Base-by-base conservation (phyloP, 1,139 yeast genomes). In the Spathaspora sp. region DNA sequence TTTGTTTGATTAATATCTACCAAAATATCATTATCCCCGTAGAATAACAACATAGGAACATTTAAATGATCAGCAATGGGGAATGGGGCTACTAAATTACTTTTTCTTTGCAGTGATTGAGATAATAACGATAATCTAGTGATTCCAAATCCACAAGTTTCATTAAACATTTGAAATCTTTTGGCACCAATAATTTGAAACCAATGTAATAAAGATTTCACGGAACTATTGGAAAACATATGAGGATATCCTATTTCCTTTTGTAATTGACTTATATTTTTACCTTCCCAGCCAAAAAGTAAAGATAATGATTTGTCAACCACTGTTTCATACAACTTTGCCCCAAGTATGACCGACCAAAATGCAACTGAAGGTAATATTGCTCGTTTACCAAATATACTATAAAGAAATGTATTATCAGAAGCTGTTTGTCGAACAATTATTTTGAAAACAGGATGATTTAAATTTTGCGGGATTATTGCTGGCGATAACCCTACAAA, bases 11-110 rank as follows among this genome's bases (percentile, higher is more conserved):
- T 67, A 9, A 64, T 75, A 46, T 72, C 74, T 55, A 82, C 65
- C 54, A 72, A 54, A 54, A 76, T 54, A 60, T 69, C 69, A 57
- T 67, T 43, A 71, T 76, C 64, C 50, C 78, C 69, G 51, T 69
- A 74, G 27, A 71, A 65, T 43, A 74, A 56, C 10, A 72, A 46
- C 67, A 73, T 70, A 0, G 75, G 76, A n/a, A 74, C 63, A 42
- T 72, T 61, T 16, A 75, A 64, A 36, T 75, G 77, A 49, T 71
- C 48, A 70, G 76, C 52, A 67, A 73, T 33, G 3, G 80, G 80
- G 48, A 74, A 81, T 2, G 85, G 82, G 0, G 89, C 83, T 4
- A 81, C 86, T 48, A 78, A 68, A 56, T 81, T 63, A 1, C 61
- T 56, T 26, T 68, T 72, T 15, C 45, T 42, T 39, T 55, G 59